These are phyloP conservation scores for Kandelia obovata DNA, from an alignment of 345 rosid species.

Conservation along the genomic window DNA sequence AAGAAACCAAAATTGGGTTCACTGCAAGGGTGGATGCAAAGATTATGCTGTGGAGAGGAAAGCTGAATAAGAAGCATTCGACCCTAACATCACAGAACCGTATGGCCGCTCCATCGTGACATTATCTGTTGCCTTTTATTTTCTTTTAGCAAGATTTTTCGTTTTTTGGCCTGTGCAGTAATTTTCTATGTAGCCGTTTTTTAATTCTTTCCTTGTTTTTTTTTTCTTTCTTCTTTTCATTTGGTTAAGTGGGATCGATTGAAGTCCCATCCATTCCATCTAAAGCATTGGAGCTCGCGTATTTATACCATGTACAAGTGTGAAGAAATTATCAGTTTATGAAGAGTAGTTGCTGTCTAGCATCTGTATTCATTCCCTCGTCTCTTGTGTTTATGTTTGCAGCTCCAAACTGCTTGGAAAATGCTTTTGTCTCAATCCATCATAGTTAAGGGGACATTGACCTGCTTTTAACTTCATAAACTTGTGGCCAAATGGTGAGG, in stretches of 20 bases:
- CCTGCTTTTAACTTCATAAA: too few relatives aligned
- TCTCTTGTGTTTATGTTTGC: background rate
- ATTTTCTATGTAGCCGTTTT: conserved; percentile 6
- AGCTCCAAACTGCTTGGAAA: too few relatives aligned
- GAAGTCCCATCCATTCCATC: conserved; percentile 29
- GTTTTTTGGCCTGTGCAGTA: conserved; percentile 23
- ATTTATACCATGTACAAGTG: conserved; percentile 29
- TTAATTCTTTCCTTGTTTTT: conserved; percentile 26
- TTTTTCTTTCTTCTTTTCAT: background rate
- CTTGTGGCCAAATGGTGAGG: too few relatives aligned
- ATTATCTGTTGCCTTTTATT: conserved; percentile 13
- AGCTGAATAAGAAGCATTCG: conserved; percentile 60
- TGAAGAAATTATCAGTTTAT: conserved; percentile 26
- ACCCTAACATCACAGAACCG: conserved; percentile 26
- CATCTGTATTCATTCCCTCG: background rate
- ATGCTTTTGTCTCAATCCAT: too few relatives aligned
- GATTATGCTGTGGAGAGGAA: conserved; percentile 70
- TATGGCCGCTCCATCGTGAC: conserved; percentile 38
- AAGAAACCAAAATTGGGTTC: conserved; percentile 53
- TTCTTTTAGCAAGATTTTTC: conserved; percentile 11
- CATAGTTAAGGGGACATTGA: too few relatives aligned
- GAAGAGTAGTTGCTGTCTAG: conserved; percentile 22
- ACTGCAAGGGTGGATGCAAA: conserved; percentile 69
- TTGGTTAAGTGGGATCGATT: conserved; percentile 21
- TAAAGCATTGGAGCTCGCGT: conserved; percentile 32